Evolutionary conservation across 805 yeast genomes (phyloP).

Genomic region (Ogataea glucozyma): DNA sequence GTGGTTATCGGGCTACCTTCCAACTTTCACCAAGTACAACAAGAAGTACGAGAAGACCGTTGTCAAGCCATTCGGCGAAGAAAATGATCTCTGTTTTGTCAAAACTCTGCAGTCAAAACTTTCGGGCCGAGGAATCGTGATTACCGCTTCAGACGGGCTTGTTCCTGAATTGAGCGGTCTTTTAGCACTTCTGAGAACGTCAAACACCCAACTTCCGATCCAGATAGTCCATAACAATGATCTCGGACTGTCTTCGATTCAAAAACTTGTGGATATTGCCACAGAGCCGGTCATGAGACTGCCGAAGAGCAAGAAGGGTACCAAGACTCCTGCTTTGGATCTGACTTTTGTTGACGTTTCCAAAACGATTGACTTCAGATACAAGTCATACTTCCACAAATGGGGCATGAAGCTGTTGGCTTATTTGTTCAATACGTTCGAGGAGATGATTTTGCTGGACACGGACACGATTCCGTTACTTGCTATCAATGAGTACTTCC

Average conservation of each 20-base stretch:
- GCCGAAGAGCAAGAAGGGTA: conserved; percentile 24
- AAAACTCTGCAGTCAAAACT: conserved; percentile 32
- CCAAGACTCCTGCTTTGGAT: conserved; percentile 30
- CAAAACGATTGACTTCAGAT: conserved; percentile 27
- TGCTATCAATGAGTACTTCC: conserved; percentile 40
- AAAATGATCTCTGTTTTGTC: conserved; percentile 27
- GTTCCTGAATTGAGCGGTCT: conserved; percentile 49
- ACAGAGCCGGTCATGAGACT: conserved; percentile 34
- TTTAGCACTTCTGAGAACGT: conserved; percentile 49
- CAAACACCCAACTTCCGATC: conserved; percentile 51
- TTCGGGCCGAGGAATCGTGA: conserved; percentile 54
- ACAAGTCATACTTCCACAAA: conserved; percentile 27
- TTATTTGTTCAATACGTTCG: conserved; percentile 55
- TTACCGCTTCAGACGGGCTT: conserved; percentile 49
- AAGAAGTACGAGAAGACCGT: conserved; percentile 15
- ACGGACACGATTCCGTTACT: conserved; percentile 49
- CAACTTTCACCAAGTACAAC: conserved; percentile 40
- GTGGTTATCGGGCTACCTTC: conserved; percentile 42
- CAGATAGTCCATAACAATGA: conserved; percentile 48
- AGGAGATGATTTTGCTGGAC: conserved; percentile 54
- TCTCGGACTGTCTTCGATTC: conserved; percentile 36
- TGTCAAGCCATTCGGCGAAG: conserved; percentile 17
- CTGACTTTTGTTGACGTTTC: conserved; percentile 38
- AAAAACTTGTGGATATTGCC: conserved; percentile 37
- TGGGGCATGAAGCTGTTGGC: conserved; percentile 55